phyloP scores from a whole-genome alignment of 1,284 basidiomycete genomes.

The Volvariella volvacea region DNA sequence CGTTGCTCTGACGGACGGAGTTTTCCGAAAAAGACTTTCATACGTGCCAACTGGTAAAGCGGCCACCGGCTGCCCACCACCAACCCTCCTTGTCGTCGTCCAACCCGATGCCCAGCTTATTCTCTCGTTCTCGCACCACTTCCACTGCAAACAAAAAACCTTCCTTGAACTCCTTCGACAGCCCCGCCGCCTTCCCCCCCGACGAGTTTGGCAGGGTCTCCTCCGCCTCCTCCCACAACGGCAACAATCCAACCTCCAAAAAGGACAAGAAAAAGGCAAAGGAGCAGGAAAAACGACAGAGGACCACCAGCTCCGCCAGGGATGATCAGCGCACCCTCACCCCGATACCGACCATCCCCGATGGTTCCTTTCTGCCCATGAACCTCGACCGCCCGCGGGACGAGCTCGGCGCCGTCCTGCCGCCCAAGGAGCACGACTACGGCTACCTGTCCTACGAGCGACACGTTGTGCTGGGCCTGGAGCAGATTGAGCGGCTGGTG shows the following conservation, averaged over 20 bases:
- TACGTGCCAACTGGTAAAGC: not conserved
- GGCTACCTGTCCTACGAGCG: constrained; percentile 67
- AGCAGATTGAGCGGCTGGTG: constrained; percentile 67
- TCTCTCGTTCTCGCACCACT: constrained; percentile 32
- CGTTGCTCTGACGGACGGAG: no score
- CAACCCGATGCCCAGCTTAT: constrained; percentile 34
- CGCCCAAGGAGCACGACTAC: constrained; percentile 42
- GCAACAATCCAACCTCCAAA: constrained; percentile 19
- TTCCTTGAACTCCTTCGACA: constrained; percentile 10
- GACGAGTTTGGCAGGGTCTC: constrained; percentile 69
- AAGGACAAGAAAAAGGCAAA: constrained; percentile 52
- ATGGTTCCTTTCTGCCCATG: constrained; percentile 57
- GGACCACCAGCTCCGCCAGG: constrained; percentile 27
- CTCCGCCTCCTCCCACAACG: constrained; percentile 31
- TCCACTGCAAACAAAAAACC: constrained; percentile 28
- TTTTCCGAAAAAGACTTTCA: constrained; percentile 12
- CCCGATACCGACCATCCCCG: constrained; percentile 37
- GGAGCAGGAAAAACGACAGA: constrained; percentile 30
- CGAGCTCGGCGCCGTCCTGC: constrained; percentile 21
- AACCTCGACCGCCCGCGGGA: constrained; percentile 43
- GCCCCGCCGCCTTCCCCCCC: constrained; percentile 15
- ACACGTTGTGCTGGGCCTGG: constrained; percentile 69
- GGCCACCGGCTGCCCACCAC: constrained; percentile 11
- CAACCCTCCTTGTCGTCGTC: constrained; percentile 22
- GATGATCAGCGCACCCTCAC: constrained; percentile 17